These are phyloP conservation scores for Chalciporus piperatus DNA, from an alignment of 768 basidiomycete species.

Conservation along the genomic window DNA sequence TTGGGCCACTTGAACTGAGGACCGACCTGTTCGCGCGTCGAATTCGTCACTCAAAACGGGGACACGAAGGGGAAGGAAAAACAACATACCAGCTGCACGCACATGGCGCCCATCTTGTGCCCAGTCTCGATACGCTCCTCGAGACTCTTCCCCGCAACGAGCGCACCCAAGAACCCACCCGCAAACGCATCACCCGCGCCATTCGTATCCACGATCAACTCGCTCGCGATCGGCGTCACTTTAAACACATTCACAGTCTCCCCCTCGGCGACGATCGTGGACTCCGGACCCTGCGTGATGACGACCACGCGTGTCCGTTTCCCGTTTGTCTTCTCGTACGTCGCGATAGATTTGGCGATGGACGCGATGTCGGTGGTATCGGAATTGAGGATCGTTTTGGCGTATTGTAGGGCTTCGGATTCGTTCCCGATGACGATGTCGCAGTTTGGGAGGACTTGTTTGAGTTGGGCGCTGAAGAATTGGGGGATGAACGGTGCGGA, in stretches of 20 bases:
- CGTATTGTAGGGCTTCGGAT: constrained; percentile 88
- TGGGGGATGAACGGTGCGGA: constrained; percentile 97
- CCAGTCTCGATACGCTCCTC: constrained; percentile 81
- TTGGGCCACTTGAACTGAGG: constrained; percentile 59
- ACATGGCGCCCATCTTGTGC: constrained; percentile 83
- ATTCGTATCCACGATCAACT: constrained; percentile 91
- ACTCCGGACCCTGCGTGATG: constrained; percentile 85
- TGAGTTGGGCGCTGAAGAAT: constrained; percentile 83
- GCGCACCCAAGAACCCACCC: constrained; percentile 90
- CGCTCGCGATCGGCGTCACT: constrained; percentile 56
- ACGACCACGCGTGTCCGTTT: constrained; percentile 78
- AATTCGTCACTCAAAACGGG: background rate
- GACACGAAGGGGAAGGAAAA: background rate
- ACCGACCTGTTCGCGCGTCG: constrained; percentile 40
- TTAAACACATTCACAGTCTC: constrained; percentile 54
- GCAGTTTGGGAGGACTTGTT: constrained; percentile 76
- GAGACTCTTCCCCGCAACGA: constrained; percentile 71
- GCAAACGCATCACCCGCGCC: constrained; percentile 98
- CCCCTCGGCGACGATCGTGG: constrained; percentile 74
- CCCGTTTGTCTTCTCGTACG: constrained; percentile 69
- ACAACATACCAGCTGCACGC: constrained; percentile 67
- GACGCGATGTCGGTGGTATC: constrained; percentile 61
- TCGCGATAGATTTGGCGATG: constrained; percentile 77
- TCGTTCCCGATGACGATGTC: constrained; percentile 98
- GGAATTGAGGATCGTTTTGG: constrained; percentile 64